These are phyloP conservation scores for Pseudonectria foliicola DNA, from an alignment of 2,329 filamentous ascomycete genomes.

Conservation along the genomic window DNA sequence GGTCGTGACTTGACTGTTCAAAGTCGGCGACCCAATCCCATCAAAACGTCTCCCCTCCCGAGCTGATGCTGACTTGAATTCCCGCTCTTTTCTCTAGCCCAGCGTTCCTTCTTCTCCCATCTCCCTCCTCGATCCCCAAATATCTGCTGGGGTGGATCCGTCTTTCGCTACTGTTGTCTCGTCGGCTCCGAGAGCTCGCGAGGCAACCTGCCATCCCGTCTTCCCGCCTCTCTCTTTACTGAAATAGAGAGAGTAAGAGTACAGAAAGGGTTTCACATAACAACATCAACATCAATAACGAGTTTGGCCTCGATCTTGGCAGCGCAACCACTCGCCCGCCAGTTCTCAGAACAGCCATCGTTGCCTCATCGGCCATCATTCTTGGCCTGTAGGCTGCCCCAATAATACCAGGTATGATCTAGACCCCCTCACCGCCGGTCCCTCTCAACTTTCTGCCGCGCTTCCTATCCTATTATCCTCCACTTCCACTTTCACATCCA, in stretches of 20 bases:
- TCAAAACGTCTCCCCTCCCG: constrained; percentile 8
- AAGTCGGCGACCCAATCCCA: constrained; percentile 5
- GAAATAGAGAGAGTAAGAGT: too few relatives aligned
- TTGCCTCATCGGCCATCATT: constrained; percentile 10
- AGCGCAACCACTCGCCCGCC: too few relatives aligned
- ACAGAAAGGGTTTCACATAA: too few relatives aligned
- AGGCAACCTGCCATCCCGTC: too few relatives aligned
- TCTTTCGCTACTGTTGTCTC: too few relatives aligned
- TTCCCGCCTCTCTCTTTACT: too few relatives aligned
- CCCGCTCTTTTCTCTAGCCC: too few relatives aligned
- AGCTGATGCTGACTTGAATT: constrained; percentile 14
- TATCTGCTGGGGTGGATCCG: too few relatives aligned
- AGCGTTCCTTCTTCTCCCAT: constrained; percentile 7
- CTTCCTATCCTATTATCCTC: constrained; percentile 9
- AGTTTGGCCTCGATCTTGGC: too few relatives aligned
- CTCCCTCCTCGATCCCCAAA: constrained; percentile 4
- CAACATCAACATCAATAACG: too few relatives aligned
- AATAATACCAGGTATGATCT: constrained; percentile 15
- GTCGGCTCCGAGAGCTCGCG: too few relatives aligned
- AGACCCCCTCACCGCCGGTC: constrained; percentile 21
- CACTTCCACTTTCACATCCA: constrained; percentile 8
- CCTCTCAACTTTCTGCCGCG: constrained; percentile 18
- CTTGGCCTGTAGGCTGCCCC: constrained; percentile 11
- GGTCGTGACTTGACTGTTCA: too few relatives aligned
- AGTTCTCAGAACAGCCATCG: constrained; percentile 5